Evolutionary conservation across 192 early-diverging fungal species (phyloP), one percentile per base, ranked within the genome.

Genomic region (Rhizophagus sp.): DNA sequence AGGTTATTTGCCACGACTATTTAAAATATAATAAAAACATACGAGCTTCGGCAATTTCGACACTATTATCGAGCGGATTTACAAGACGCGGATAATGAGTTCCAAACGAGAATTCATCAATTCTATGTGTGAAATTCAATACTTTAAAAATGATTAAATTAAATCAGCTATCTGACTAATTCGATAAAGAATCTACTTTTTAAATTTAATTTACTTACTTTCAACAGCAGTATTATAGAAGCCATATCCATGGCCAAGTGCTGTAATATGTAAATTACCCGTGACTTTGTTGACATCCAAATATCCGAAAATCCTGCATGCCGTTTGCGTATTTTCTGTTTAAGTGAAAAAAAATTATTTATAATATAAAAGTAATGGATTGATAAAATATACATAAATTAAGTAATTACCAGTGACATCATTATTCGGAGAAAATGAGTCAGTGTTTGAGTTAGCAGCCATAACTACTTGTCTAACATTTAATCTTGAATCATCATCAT

Each of bases 121-220:
- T 95, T 63, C 92, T 91, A 85, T 98, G 97, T 0, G 96, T 97
- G 82, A 98, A 97, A 84, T 98, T 98, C 84, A 98, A 90, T 69
- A 88, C 93, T 91, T 83, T 64, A 34, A 36, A 36, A 15, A 30
- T 34, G 22, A 62, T 62, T 34, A 1, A 30, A 67, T 33, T 74
- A 27, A 57, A 62, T 81, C 30, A 82, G 24, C 12, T 61, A 24
- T 73, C 30, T 27, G 12, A 61, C 34, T 17, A 61, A 36, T 57
- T 24, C 9, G 27, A 68, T 68, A 4, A 19, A 11, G 49, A 49
- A 73, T 52, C 2, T 73, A 8, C 0, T 10, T 30, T 73, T 73
- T n/a, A 7, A 24, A 22, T n/a, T 30, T 22, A 57, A 24, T 34
- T 74, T 52, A 64, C 64, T 39, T 84, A 95, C 93, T 82, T 71